These are phyloP conservation scores for Strobilomyces echinocephalus DNA, from an alignment of 768 basidiomycete species.

Conservation along the genomic window DNA sequence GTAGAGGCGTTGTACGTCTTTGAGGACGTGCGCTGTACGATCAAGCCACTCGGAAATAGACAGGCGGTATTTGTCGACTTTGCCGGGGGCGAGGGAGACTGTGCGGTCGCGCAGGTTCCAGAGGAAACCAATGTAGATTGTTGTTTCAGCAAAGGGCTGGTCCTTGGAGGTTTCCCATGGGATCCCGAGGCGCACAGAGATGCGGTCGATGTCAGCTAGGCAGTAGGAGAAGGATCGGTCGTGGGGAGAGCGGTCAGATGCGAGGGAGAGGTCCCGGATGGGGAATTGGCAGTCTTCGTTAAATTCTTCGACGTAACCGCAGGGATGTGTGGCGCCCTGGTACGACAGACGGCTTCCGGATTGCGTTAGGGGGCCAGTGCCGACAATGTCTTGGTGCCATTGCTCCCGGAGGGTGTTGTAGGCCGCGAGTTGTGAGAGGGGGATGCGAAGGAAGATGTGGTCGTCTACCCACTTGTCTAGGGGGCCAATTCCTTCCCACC, in stretches of 20 bases:
- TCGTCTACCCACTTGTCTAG: background rate
- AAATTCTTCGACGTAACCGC: background rate
- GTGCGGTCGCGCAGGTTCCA: constrained; percentile 29
- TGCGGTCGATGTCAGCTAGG: background rate
- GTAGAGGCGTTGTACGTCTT: background rate
- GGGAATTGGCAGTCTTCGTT: background rate
- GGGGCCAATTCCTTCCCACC: background rate
- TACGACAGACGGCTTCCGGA: no score
- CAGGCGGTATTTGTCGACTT: constrained; percentile 12
- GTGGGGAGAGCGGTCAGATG: background rate
- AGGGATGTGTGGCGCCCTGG: background rate
- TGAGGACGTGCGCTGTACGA: background rate
- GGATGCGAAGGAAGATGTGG: background rate
- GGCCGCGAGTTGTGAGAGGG: no score
- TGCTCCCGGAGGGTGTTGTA: no score
- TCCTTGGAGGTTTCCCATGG: background rate
- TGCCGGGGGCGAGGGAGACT: constrained; percentile 25
- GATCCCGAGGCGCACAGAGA: background rate
- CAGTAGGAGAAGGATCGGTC: background rate
- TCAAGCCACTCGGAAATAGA: constrained; percentile 2
- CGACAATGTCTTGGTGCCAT: no score
- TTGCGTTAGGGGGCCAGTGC: no score
- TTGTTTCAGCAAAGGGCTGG: background rate
- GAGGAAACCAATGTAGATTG: constrained; percentile 27
- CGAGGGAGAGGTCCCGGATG: background rate